Base-by-base conservation (phyloP, 2,329 filamentous ascomycete genomes). In the Fusarium sp. region DNA sequence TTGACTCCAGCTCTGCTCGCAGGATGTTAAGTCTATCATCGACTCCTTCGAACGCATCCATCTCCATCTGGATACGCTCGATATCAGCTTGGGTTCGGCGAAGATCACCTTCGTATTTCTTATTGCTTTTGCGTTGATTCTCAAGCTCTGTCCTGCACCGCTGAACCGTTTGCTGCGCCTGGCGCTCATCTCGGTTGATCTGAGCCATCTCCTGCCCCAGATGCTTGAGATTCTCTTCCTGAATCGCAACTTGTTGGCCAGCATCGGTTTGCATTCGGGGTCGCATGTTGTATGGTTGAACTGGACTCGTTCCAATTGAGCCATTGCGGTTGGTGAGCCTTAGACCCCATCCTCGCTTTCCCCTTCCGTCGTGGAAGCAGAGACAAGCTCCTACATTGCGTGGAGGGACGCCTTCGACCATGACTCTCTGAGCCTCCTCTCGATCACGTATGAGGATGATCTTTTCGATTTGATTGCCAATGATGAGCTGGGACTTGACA, bases 391-490 rank as follows among this genome's bases (percentile, higher is more conserved):
- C 87, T 14, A 95, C 92, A 69, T 97, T 95, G 16, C 81, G 85
- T 2, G 91, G 89, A n/a, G 81, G 79, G 7, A 83, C 83, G 43
- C 83, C 85, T 56, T 86, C 84, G 65, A 91, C 89, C 87, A 97
- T 92, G 47, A 92, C 87, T 6, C 85, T 81, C 45, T 91, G 85
- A 2, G 91, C 96, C 59, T 93, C 87, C 2, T 85, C 79, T 29
- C 92, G 85, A 30, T 91, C 84, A 59, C 90, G 84, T 57, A 98
- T 89, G 1, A 99, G 84, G 8, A 97, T 88, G 10, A 91, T 89
- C 78, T 98, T 95, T 67, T 99, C 96, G 55, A 98, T 93, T 9
- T 83, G 82, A 73, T 94, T 87, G 67, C 90, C 91, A 77, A 98
- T 96, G 75, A 99, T 91, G 49, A 98, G 83, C 63, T 94, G 91